Evolutionary conservation across 2,329 filamentous ascomycete species (phyloP), one percentile per base, ranked within the genome.

Genomic region (Colletotrichum falcatum): DNA sequence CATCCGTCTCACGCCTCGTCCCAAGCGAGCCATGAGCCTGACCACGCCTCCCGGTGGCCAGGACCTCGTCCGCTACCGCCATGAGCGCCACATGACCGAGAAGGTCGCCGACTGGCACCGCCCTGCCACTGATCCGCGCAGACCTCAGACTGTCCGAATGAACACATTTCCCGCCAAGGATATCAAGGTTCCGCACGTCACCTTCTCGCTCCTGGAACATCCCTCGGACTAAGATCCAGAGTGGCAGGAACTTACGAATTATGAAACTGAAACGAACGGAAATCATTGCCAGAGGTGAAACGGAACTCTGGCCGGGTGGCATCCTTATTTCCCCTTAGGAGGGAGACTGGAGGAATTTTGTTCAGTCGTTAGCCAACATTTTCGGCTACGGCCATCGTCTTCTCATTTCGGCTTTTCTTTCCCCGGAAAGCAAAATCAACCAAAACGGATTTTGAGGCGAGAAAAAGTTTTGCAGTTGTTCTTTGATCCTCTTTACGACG

Each of bases 1-100:
- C 73, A 86, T 90, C 75, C 90, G 92, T 77, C 90, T 93, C 84
- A 88, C 82, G 48, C 83, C 80, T 39, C 81, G 82, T 46, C 85
- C 85, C 20, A 78, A 78, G 74, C 82, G 78, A 37, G 79, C 81
- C 5, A 74, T 79, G 64, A 80, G 81, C 60, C 78, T 87, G 74
- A 83, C 82, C 49, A 81, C 82, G 20, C 85, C 86, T 51, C 79
- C 80, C 6, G 82, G 81, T 56, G 80, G 80, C 62, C 79, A 77
- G 42, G 82, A 81, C 61, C 81, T 87, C 39, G 79, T 86, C 67
- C 83, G 82, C 65, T 86, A 83, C 76, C 78, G 75, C 58, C 83
- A 84, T 73, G 80, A 83, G 73, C 81, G 81, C 73, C 81, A 81
- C 73, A 81, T 82, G 73, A 75, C 75, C 39, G 73, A 74, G 70